Percentiles rank a stretch among this genome's conserved stretches.
phyloP scores from a whole-genome alignment of 495 filamentous ascomycete genomes.

The Penicillium psychrofluorescens region DNA sequence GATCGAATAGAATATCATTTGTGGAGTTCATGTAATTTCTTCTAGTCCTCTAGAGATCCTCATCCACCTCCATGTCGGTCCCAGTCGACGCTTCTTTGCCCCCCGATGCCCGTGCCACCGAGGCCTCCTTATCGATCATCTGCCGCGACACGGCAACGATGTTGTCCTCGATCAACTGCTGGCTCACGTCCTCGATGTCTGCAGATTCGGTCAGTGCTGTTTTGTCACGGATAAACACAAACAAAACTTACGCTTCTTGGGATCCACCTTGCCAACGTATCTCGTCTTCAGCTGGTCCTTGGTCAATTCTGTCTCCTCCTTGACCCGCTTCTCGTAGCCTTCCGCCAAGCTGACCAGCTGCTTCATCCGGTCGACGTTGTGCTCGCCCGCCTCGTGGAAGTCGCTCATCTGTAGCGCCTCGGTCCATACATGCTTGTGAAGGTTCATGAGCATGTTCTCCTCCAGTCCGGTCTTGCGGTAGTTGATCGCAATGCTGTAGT shows the following conservation, averaged over 20 bases:
- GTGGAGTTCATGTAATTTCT: conserved; percentile 8
- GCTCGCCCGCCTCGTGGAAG: conserved; percentile 73
- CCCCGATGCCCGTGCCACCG: conserved; percentile 45
- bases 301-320: conserved; percentile 93
- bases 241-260: conserved; percentile 76
- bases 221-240: neutral
- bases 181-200: conserved; percentile 92
- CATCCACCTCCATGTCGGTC: conserved; percentile 51
- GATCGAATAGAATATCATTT: conserved; percentile 13
- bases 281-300: conserved; percentile 98
- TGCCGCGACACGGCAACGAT: conserved; percentile 93
- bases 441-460: conserved; percentile 99
- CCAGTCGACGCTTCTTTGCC: conserved; percentile 50
- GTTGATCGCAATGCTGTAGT: conserved; percentile 97
- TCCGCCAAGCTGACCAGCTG: conserved; percentile 83
- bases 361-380: conserved; percentile 81
- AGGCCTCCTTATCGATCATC: conserved; percentile 99
- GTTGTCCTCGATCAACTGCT: conserved; percentile 96
- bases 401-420: conserved; percentile 96
- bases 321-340: conserved; percentile 96
- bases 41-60: conserved; percentile 43
- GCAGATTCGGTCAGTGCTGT: conserved; percentile 13
- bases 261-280: conserved; percentile 98
- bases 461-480: conserved; percentile 96
- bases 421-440: conserved; percentile 99